Evolutionary conservation across 345 rosid species (phyloP).

Genomic region (Geranium brycei): DNA sequence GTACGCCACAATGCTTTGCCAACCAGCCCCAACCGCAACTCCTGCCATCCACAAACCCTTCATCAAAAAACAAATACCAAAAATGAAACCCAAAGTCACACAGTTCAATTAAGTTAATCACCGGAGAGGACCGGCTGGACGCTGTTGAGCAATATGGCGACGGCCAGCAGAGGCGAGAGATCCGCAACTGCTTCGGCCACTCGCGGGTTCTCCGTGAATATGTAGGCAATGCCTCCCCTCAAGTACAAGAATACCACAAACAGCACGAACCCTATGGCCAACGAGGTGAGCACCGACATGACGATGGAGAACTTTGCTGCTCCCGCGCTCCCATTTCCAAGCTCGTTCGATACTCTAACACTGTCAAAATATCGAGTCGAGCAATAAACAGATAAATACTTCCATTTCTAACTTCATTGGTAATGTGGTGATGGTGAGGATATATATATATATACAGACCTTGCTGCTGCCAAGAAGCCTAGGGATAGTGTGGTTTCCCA

Average conservation of each 20-base stretch:
- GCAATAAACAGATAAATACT: not conserved
- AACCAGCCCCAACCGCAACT: no score
- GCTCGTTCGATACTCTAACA: slow-evolving; percentile 10
- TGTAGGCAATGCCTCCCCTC: slow-evolving; percentile 3
- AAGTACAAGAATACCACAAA: slow-evolving; percentile 8
- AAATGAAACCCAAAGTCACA: no score
- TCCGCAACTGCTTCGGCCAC: slow-evolving; percentile 5
- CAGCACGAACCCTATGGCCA: slow-evolving; percentile 6
- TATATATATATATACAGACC: no score
- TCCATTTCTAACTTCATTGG: no score
- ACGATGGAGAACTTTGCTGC: slow-evolving; percentile 2
- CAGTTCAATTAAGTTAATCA: no score
- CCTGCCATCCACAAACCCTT: no score
- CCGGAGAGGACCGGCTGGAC: no score
- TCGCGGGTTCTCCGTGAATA: slow-evolving; percentile 6
- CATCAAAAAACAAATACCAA: no score
- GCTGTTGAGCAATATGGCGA: slow-evolving; percentile 6
- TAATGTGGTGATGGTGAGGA: not conserved
- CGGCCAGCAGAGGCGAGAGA: slow-evolving; percentile 9
- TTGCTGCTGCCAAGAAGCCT: slow-evolving; percentile 9
- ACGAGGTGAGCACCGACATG: slow-evolving; percentile 3
- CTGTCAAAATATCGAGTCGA: not conserved
- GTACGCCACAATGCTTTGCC: no score
- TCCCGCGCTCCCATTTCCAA: slow-evolving; percentile 7
- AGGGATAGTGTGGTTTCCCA: slow-evolving; percentile 10